A percentile compares a stretch with the other conserved stretches of the same genome.
Evolutionary conservation across 352 stramenopile genomes (phyloP).

Genomic region (Globisporangium canariense): DNA sequence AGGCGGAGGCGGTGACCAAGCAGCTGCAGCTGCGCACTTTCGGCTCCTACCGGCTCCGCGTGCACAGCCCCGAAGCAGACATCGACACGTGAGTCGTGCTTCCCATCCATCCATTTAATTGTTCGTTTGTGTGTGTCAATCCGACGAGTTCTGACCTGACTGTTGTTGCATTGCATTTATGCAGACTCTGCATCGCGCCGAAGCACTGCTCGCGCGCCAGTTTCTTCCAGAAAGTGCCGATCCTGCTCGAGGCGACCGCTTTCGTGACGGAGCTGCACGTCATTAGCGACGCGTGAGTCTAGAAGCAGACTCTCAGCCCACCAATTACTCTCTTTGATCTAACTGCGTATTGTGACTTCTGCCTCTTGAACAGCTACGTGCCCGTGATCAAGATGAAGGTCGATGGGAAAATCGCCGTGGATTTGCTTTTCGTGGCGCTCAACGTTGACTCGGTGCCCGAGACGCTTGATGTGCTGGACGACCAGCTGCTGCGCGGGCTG

Average conservation of each 20-base stretch:
- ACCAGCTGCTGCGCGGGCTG: constrained; percentile 77
- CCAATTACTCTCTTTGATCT: neutral
- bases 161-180: neutral
- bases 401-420: constrained; percentile 79
- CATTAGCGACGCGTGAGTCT: constrained; percentile 83
- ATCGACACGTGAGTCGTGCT: constrained; percentile 67
- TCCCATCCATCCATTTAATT: neutral
- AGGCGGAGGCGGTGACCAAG: constrained; percentile 36
- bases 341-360: neutral
- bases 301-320: neutral
- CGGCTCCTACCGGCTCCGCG: constrained; percentile 87
- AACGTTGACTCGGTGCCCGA: constrained; percentile 52
- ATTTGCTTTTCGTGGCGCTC: constrained; percentile 92
- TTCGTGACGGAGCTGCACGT: constrained; percentile 74
- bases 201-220: constrained; percentile 73
- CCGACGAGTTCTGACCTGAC: neutral
- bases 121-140: neutral
- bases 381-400: constrained; percentile 95
- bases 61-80: constrained; percentile 83
- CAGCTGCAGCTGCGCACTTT: constrained; percentile 85
- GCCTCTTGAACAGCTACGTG: constrained; percentile 45
- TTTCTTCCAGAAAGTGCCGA: constrained; percentile 87
- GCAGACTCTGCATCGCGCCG: constrained; percentile 79
- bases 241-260: constrained; percentile 66
- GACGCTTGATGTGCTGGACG: constrained; percentile 79